Conservation (phyloP, 257 asterid species). For the Phtheirospermum japonicum region DNA sequence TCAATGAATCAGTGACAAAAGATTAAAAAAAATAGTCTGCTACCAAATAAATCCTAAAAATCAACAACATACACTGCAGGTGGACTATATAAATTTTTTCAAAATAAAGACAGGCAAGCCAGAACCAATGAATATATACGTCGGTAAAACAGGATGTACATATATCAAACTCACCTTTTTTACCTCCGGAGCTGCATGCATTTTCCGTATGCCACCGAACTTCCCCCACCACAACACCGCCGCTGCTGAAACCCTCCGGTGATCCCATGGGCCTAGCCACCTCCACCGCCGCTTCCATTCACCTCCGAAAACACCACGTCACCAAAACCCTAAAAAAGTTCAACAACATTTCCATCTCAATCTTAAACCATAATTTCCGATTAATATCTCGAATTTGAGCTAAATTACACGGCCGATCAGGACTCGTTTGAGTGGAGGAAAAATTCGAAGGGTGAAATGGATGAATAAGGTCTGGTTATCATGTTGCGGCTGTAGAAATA, state of each 20-base stretch:
- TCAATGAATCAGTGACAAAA: background rate
- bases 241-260: constrained; percentile 48
- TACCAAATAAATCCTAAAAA: background rate
- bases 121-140: constrained; percentile 23
- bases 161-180: constrained; percentile 35
- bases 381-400: constrained; percentile 28
- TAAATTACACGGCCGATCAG: constrained; percentile 27
- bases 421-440: background rate
- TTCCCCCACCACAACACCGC: constrained; percentile 39
- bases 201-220: constrained; percentile 42
- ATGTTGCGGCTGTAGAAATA: constrained; percentile 43
- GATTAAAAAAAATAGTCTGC: too few relatives aligned
- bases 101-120: background rate
- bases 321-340: constrained; percentile 32
- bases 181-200: constrained; percentile 38
- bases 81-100: background rate
- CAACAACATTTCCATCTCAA: constrained; percentile 29
- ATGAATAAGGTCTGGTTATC: constrained; percentile 21
- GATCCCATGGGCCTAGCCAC: constrained; percentile 65
- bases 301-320: constrained; percentile 35
- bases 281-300: constrained; percentile 40
- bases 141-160: constrained; percentile 23
- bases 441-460: constrained; percentile 23
- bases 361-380: constrained; percentile 9
- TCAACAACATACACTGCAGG: background rate